Base-by-base conservation (phyloP, 1,139 yeast genomes). In the Wickerhamomyces sp. region DNA sequence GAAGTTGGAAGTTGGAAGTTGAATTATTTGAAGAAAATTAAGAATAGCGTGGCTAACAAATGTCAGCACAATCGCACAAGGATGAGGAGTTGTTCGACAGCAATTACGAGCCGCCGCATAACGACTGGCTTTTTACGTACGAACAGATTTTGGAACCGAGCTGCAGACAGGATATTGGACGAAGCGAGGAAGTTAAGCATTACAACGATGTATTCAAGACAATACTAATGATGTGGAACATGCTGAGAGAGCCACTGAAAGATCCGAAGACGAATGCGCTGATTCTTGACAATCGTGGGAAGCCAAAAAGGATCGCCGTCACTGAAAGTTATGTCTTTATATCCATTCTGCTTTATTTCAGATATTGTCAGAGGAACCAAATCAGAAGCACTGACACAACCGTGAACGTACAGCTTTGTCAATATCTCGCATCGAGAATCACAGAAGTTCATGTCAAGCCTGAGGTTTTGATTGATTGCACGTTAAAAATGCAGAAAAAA, bases 61-160 rank as follows among this genome's bases (percentile, higher is more conserved):
- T 12, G 8, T 13, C 14, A 12, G 7, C 27, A 21, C 24, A 21
- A 10, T 24, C 27, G 6, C 27, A 24, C 13, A 10, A 12, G 7
- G 13, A 6, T 12, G 10, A 13, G 7, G 27, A 24, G 27, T 14
- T 24, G 5, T 24, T 7, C 13, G 14, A 7, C 5, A 10, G n/a
- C 27, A 13, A 24, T 14, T 12, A 12, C 13, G 27, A 24, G 7
- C 16, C 17, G 5, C 29, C 29, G 58, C 58, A 45, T 58, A 68
- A 50, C 30, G 42, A 45, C 20, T 51, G 55, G 55, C 25, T 48
- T 9, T 51, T 50, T 38, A 31, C 49, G 2, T 18, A 15, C 14
- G 43, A 43, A 7, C 40, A 48, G n/a, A 29, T 51, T 14, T 24
- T 34, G 10, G 25, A 37, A 17, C 43, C 48, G 2, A 44, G 43